Conservation (phyloP, 2,329 filamentous ascomycete species). For the Chaetomiaceae sp. region DNA sequence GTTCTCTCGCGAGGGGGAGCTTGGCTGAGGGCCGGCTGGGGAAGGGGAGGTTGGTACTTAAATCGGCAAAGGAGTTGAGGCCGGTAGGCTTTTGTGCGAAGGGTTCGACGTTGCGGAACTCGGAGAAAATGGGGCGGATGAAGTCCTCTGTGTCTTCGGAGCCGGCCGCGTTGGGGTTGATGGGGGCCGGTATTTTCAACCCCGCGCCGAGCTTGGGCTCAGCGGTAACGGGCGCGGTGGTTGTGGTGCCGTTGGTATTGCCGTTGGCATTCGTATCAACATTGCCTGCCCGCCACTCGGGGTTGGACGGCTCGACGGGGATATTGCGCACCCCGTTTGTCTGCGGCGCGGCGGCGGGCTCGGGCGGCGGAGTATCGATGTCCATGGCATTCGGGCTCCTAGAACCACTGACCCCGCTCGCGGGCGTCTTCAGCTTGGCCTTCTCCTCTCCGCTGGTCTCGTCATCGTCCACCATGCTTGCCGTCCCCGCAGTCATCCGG, state of each 20-base stretch:
- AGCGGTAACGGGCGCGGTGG: no score
- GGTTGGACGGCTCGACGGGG: slow-evolving; percentile 53
- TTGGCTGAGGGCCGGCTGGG: slow-evolving; percentile 46
- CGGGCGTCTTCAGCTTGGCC: slow-evolving; percentile 23
- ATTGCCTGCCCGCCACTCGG: slow-evolving; percentile 56
- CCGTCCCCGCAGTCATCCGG: slow-evolving; percentile 45
- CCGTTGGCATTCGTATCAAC: slow-evolving; percentile 29
- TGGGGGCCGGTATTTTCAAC: slow-evolving; percentile 25
- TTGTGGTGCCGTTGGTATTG: no score
- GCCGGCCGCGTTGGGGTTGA: slow-evolving; percentile 39
- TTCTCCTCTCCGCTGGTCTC: slow-evolving; percentile 42
- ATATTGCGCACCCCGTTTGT: slow-evolving; percentile 46
- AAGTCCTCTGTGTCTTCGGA: slow-evolving; percentile 56
- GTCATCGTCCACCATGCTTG: slow-evolving; percentile 44
- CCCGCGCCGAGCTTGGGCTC: slow-evolving; percentile 24
- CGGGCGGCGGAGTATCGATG: slow-evolving; percentile 45
- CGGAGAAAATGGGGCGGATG: slow-evolving; percentile 45
- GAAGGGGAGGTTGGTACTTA: slow-evolving; percentile 55
- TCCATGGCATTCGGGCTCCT: slow-evolving; percentile 59
- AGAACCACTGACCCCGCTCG: slow-evolving; percentile 34
- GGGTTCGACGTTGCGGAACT: slow-evolving; percentile 54
- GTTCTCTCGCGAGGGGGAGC: slow-evolving; percentile 30
- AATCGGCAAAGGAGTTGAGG: slow-evolving; percentile 50
- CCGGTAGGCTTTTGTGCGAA: slow-evolving; percentile 44
- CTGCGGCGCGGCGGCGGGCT: slow-evolving; percentile 22